Evolutionary conservation across 495 filamentous ascomycete species (phyloP).

Genomic region (Tuber umbilicatum): DNA sequence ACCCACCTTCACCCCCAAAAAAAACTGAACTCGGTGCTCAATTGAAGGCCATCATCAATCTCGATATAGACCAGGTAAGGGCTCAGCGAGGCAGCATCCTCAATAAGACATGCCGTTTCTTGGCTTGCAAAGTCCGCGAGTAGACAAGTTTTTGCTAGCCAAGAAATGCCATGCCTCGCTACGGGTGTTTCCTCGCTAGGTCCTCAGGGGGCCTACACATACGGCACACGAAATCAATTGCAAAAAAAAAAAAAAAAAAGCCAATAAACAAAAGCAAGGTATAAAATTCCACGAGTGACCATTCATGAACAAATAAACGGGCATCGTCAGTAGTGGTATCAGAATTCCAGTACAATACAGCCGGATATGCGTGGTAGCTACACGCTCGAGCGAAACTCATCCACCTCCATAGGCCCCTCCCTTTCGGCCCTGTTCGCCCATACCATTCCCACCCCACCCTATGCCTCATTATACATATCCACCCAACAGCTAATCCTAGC

Average conservation of each 20-base stretch:
- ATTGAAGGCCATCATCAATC: background rate
- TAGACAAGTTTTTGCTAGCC: too few species aligned
- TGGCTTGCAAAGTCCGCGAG: too few species aligned
- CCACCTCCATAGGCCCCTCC: background rate
- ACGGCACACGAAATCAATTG: background rate
- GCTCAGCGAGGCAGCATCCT: too few species aligned
- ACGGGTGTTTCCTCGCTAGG: too few species aligned
- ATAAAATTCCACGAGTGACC: background rate
- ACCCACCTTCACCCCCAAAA: background rate
- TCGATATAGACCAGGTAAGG: too few species aligned
- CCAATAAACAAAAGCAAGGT: background rate
- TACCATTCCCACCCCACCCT: background rate
- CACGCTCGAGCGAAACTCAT: background rate
- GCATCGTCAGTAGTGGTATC: background rate
- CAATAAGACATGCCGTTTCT: too few species aligned
- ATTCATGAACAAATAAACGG: background rate
- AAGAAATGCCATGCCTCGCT: too few species aligned
- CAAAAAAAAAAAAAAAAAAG: background rate
- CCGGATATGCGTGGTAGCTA: background rate
- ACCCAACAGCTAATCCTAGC: background rate
- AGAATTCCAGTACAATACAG: background rate
- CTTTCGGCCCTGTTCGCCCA: background rate
- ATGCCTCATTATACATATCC: background rate
- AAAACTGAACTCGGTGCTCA: background rate
- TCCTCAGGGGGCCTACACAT: too few species aligned